Conservation (phyloP, 176 grass and related monocot genomes). For the Pontederia crassipes region DNA sequence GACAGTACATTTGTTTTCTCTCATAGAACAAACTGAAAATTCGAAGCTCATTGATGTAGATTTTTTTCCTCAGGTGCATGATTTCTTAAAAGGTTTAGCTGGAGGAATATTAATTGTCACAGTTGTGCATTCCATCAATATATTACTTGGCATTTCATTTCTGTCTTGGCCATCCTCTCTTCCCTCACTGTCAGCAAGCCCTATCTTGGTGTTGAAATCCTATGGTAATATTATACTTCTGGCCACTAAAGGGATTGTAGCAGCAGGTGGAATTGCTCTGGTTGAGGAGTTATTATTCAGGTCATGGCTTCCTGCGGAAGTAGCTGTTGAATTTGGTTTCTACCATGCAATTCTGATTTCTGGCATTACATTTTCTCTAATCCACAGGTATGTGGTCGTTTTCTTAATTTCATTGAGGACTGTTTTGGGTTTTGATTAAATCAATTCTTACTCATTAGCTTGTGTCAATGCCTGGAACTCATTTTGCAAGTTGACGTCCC, state of each 20-base stretch:
- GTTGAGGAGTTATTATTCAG: slow-evolving; percentile 93
- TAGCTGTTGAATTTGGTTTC: slow-evolving; percentile 72
- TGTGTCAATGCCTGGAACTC: no score
- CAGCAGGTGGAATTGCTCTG: slow-evolving; percentile 57
- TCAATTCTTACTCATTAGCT: neutral
- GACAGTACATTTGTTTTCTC: no score
- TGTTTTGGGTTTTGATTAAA: slow-evolving; percentile 14
- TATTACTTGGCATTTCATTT: slow-evolving; percentile 57
- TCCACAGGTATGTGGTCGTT: slow-evolving; percentile 62
- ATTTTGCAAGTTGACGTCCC: no score
- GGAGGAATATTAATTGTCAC: slow-evolving; percentile 60
- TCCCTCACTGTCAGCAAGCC: slow-evolving; percentile 28
- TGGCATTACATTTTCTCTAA: slow-evolving; percentile 63
- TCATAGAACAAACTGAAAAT: no score
- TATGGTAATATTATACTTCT: slow-evolving; percentile 40
- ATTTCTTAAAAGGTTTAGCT: slow-evolving; percentile 72
- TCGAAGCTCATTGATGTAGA: slow-evolving; percentile 3
- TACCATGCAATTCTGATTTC: slow-evolving; percentile 62
- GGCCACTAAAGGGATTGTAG: slow-evolving; percentile 46
- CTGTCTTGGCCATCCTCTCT: slow-evolving; percentile 29
- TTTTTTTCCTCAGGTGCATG: slow-evolving; percentile 44
- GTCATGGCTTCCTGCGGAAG: slow-evolving; percentile 87
- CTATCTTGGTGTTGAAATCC: slow-evolving; percentile 50
- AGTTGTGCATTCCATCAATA: slow-evolving; percentile 59
- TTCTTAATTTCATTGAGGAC: neutral